A percentile compares a stretch with the other conserved stretches of the same genome.
These are phyloP conservation scores for Talaromyces sp. DNA, from an alignment of 2,329 filamentous ascomycete genomes.

Conservation along the genomic window DNA sequence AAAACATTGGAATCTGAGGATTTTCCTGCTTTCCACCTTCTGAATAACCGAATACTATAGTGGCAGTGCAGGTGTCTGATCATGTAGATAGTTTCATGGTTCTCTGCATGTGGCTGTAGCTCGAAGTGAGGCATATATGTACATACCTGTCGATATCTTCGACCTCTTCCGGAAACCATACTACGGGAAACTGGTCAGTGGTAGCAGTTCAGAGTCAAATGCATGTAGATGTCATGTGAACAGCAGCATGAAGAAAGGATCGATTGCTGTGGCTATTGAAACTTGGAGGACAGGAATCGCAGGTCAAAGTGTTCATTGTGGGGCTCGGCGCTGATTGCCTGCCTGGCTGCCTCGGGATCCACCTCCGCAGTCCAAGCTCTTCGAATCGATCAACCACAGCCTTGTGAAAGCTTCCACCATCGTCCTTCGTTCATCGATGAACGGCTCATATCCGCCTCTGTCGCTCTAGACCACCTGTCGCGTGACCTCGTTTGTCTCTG, in stretches of 20 bases:
- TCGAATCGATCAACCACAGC: slow-evolving; percentile 5
- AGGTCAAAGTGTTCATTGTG: background rate
- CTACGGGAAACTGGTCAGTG: background rate
- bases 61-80: background rate
- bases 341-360: slow-evolving; percentile 1
- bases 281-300: background rate
- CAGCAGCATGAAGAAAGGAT: background rate
- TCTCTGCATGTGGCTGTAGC: background rate
- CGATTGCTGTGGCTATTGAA: background rate
- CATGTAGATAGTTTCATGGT: background rate
- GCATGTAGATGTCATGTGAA: background rate
- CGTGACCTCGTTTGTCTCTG: background rate
- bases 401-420: background rate
- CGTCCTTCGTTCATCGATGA: background rate
- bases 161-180: background rate
- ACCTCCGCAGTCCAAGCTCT: slow-evolving; percentile 6
- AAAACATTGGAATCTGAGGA: background rate
- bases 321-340: slow-evolving; percentile 6
- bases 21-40: background rate
- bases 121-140: background rate
- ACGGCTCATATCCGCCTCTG: background rate
- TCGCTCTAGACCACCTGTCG: background rate
- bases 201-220: too few species aligned
- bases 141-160: background rate
- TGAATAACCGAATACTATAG: background rate